Evolutionary conservation across 2,329 filamentous ascomycete species (phyloP).

Genomic region (Periglandula ipomoeae): DNA sequence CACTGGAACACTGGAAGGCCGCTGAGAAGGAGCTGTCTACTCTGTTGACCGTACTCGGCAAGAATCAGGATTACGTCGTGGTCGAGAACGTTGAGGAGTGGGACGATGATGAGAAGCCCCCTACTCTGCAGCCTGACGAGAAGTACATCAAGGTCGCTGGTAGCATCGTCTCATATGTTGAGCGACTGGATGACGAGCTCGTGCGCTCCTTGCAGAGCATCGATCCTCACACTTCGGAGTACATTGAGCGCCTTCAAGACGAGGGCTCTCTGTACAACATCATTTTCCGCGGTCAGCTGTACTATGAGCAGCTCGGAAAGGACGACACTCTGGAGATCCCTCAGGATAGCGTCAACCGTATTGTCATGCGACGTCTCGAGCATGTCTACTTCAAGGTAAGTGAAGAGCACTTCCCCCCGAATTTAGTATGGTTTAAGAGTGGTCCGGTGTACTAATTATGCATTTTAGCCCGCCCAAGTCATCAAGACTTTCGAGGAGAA

Average conservation of each 20-base stretch:
- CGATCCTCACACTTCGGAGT: slow-evolving; percentile 96
- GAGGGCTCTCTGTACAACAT: slow-evolving; percentile 86
- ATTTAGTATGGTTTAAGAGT: background rate
- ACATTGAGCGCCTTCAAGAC: slow-evolving; percentile 89
- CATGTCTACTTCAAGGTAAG: slow-evolving; percentile 95
- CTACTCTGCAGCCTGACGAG: slow-evolving; percentile 61
- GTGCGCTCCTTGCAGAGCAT: slow-evolving; percentile 95
- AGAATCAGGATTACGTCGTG: slow-evolving; percentile 72
- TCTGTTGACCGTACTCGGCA: slow-evolving; percentile 71
- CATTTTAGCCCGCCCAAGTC: slow-evolving; percentile 66
- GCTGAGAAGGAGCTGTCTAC: slow-evolving; percentile 78
- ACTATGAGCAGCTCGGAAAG: slow-evolving; percentile 74
- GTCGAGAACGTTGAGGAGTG: slow-evolving; percentile 92
- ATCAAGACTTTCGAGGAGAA: slow-evolving; percentile 91
- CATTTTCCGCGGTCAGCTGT: slow-evolving; percentile 79
- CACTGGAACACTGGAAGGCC: slow-evolving; percentile 92
- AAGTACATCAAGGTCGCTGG: slow-evolving; percentile 85
- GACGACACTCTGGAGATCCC: slow-evolving; percentile 60
- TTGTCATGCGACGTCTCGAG: slow-evolving; percentile 88
- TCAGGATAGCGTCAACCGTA: slow-evolving; percentile 84
- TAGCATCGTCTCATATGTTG: slow-evolving; percentile 87
- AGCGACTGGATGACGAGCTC: slow-evolving; percentile 94
- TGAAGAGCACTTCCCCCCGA: background rate
- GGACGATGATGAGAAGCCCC: slow-evolving; percentile 96
- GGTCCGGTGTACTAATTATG: slow-evolving; percentile 6